These are phyloP conservation scores for Suillus americanus DNA, from an alignment of 768 basidiomycete genomes.

Conservation along the genomic window DNA sequence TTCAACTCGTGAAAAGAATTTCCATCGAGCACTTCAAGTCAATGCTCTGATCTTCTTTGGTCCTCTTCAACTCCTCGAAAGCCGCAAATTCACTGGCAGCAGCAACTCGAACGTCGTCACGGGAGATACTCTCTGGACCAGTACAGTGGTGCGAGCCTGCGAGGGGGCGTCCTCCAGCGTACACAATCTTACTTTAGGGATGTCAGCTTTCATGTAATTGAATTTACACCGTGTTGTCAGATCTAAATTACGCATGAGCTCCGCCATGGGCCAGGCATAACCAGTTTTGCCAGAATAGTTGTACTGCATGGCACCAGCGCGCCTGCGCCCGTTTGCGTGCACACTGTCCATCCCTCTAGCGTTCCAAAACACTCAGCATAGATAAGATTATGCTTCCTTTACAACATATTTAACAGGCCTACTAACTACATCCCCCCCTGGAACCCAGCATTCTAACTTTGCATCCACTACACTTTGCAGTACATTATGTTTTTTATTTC, in stretches of 20 bases:
- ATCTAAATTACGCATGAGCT: constrained; percentile 1
- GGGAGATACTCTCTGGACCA: background rate
- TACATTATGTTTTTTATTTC: background rate
- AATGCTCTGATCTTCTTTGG: background rate
- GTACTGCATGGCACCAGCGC: background rate
- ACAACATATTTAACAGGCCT: background rate
- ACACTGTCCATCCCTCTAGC: background rate
- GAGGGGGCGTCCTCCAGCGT: too few relatives aligned
- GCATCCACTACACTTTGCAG: background rate
- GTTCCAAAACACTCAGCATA: background rate
- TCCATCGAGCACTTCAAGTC: background rate
- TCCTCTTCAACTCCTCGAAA: background rate
- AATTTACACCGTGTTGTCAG: too few relatives aligned
- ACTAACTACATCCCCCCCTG: background rate
- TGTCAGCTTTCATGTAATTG: too few relatives aligned
- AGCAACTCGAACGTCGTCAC: background rate
- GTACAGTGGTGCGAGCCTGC: too few relatives aligned
- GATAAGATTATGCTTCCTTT: background rate
- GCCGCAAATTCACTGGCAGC: background rate
- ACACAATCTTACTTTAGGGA: too few relatives aligned
- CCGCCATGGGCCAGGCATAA: background rate
- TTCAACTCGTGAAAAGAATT: background rate
- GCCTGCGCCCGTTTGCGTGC: too few relatives aligned
- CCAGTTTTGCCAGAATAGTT: background rate
- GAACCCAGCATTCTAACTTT: background rate